Evolutionary conservation across 2,329 filamentous ascomycete genomes (phyloP).

Genomic region (Ophiocordyceps unilateralis): DNA sequence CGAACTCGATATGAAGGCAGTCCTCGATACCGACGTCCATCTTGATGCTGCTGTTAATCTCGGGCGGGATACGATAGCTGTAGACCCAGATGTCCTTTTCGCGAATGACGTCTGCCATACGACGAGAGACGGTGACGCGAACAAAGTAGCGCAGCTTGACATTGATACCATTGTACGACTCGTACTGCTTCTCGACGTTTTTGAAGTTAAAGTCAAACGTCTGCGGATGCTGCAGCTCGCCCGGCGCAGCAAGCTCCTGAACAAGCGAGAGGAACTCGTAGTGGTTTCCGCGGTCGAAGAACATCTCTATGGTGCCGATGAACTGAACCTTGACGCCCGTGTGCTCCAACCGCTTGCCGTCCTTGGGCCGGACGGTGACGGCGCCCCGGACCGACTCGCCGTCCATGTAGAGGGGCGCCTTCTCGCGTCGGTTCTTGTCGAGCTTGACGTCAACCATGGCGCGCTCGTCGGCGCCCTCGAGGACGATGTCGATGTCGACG

Average conservation of each 20-base stretch:
- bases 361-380: conserved; percentile 89
- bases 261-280: conserved; percentile 97
- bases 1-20: conserved; percentile 97
- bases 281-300: conserved; percentile 97
- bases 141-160: conserved; percentile 98
- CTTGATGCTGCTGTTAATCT: conserved; percentile 98
- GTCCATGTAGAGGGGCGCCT: conserved; percentile 92
- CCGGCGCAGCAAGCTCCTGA: conserved; percentile 89
- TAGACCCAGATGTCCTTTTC: conserved; percentile 99
- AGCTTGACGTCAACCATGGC: conserved; percentile 95
- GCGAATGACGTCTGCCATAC: conserved; percentile 95
- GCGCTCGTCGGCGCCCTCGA: conserved; percentile 86
- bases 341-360: conserved; percentile 94
- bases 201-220: conserved; percentile 99
- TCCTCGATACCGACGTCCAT: conserved; percentile 99
- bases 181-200: conserved; percentile 99
- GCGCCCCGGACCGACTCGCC: conserved; percentile 95
- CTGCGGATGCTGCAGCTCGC: conserved; percentile 95
- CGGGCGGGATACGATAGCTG: conserved; percentile 91
- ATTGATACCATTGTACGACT: conserved; percentile 99
- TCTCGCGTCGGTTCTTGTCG: conserved; percentile 94
- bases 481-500: conserved; percentile 96
- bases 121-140: conserved; percentile 83
- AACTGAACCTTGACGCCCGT: conserved; percentile 99
- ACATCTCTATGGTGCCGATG: conserved; percentile 99